These are phyloP conservation scores for Fusarium sororula DNA, from an alignment of 2,329 filamentous ascomycete species.

Conservation along the genomic window DNA sequence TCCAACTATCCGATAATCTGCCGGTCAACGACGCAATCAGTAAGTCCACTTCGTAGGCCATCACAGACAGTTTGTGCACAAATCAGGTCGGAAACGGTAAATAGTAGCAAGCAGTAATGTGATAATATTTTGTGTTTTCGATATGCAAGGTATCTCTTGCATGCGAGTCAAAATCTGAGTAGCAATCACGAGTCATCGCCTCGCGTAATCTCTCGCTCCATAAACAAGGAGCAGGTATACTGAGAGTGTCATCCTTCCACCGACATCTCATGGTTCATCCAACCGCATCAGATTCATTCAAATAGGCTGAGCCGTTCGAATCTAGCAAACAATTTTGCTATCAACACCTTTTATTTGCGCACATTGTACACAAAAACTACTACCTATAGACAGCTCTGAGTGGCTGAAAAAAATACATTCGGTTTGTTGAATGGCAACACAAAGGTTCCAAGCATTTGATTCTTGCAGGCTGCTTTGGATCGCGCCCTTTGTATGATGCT, in stretches of 20 bases:
- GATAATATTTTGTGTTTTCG: not conserved
- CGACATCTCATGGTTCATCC: not conserved
- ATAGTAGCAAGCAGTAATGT: not conserved
- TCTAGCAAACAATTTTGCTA: constrained; percentile 1
- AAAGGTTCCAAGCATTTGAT: constrained; percentile 20
- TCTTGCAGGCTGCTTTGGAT: constrained; percentile 3
- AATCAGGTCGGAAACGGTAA: not conserved
- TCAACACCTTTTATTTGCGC: constrained; percentile 31
- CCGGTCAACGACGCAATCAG: not conserved
- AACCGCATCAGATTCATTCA: not conserved
- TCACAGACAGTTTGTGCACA: not conserved
- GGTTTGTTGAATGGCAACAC: constrained; percentile 1
- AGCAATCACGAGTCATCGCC: not conserved
- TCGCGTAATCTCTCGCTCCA: not conserved
- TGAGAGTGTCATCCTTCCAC: not conserved
- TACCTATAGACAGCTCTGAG: constrained; percentile 16
- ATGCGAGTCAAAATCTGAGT: not conserved
- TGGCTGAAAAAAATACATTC: constrained; percentile 9
- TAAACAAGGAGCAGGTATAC: not conserved
- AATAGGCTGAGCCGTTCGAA: not conserved
- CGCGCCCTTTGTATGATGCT: constrained; percentile 16
- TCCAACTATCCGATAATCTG: constrained; percentile 16
- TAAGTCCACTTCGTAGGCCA: not conserved
- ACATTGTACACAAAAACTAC: constrained; percentile 22
- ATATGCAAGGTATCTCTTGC: too few relatives aligned